phyloP scores from a whole-genome alignment of 2,329 filamentous ascomycete species.

The Fusarium sp. region DNA sequence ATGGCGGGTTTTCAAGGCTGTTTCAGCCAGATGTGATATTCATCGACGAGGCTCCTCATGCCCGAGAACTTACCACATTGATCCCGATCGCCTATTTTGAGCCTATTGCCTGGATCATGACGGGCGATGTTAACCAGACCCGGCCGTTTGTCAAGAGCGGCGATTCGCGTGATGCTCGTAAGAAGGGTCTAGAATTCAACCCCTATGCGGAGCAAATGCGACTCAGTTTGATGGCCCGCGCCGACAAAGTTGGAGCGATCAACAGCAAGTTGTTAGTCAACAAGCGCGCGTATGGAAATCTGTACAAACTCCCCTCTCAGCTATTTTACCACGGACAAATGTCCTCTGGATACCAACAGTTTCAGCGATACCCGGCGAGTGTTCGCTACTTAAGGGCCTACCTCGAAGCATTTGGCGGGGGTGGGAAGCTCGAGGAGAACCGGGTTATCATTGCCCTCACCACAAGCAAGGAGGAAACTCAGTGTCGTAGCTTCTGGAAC shows the following conservation, averaged over 20 bases:
- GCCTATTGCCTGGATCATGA: slow-evolving; percentile 58
- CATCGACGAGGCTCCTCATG: slow-evolving; percentile 74
- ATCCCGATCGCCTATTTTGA: slow-evolving; percentile 58
- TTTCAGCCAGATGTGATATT: slow-evolving; percentile 87
- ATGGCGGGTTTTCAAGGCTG: slow-evolving; percentile 55
- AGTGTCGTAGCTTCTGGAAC: slow-evolving; percentile 56
- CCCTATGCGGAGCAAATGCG: slow-evolving; percentile 49
- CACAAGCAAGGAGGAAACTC: slow-evolving; percentile 42
- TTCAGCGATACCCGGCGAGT: slow-evolving; percentile 44
- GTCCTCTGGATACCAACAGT: slow-evolving; percentile 46
- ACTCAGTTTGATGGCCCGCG: slow-evolving; percentile 55
- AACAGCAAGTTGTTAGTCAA: slow-evolving; percentile 52
- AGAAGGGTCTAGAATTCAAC: slow-evolving; percentile 45
- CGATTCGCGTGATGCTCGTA: slow-evolving; percentile 22
- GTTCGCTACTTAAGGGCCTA: slow-evolving; percentile 46
- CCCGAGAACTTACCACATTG: slow-evolving; percentile 58
- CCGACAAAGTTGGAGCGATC: slow-evolving; percentile 48
- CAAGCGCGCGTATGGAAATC: slow-evolving; percentile 52
- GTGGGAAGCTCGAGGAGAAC: slow-evolving; percentile 47
- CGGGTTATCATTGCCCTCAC: slow-evolving; percentile 51
- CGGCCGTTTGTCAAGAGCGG: slow-evolving; percentile 54
- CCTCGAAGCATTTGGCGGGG: slow-evolving; percentile 44
- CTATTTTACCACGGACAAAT: slow-evolving; percentile 57
- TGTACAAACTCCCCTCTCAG: slow-evolving; percentile 55
- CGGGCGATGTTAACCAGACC: slow-evolving; percentile 59